Percentiles rank a stretch among this genome's conserved stretches.
These are phyloP conservation scores for Fusarium circinatum DNA, from an alignment of 2,329 filamentous ascomycete species.

Conservation along the genomic window DNA sequence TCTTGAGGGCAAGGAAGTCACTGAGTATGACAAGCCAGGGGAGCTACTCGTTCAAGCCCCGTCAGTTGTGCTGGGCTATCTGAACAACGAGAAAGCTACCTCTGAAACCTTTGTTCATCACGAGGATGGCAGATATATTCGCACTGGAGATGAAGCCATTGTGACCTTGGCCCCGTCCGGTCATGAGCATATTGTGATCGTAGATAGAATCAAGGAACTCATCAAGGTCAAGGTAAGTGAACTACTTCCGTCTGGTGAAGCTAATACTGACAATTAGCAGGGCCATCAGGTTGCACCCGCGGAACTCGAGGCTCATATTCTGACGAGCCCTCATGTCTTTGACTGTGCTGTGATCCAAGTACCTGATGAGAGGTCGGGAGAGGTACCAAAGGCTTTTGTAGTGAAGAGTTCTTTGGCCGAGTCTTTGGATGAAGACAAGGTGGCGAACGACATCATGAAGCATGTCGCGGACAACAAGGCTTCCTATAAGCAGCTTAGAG, in stretches of 20 bases:
- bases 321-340: conserved; percentile 74
- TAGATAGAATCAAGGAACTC: conserved; percentile 77
- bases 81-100: conserved; percentile 86
- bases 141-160: conserved; percentile 85
- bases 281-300: conserved; percentile 82
- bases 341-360: conserved; percentile 81
- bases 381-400: conserved; percentile 72
- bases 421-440: conserved; percentile 60
- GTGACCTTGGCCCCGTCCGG: conserved; percentile 71
- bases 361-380: conserved; percentile 66
- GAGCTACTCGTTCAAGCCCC: conserved; percentile 86
- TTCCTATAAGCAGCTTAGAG: conserved; percentile 61
- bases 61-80: conserved; percentile 81
- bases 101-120: conserved; percentile 77
- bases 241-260: fast-evolving
- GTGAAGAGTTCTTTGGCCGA: conserved; percentile 56
- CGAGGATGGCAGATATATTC: conserved; percentile 78
- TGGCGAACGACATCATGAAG: conserved; percentile 61
- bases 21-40: conserved; percentile 75
- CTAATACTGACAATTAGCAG: conserved; percentile 48
- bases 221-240: conserved; percentile 78
- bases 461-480: conserved; percentile 75
- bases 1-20: conserved; percentile 73
- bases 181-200: conserved; percentile 84
- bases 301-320: conserved; percentile 79